Conservation (phyloP, 257 asterid species). For the Rehmannia glutinosa region DNA sequence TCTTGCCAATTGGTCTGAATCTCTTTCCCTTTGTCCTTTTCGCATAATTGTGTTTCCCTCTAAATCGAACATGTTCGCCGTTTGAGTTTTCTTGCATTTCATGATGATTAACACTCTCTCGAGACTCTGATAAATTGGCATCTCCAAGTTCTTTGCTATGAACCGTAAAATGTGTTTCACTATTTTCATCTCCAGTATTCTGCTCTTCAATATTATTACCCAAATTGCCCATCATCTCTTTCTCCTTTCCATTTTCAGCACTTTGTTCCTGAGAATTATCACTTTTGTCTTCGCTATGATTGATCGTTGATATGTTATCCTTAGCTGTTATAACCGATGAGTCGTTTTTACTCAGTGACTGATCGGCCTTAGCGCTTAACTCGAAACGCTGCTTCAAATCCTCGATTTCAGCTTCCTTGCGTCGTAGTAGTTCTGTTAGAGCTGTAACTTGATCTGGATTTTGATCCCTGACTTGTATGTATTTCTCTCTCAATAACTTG, state of each 20-base stretch:
- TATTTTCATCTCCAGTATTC: conserved; percentile 14
- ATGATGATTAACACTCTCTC: too few relatives aligned
- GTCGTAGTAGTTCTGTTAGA: conserved; percentile 25
- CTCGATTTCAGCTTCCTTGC: conserved; percentile 39
- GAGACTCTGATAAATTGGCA: too few relatives aligned
- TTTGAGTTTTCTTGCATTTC: conserved; percentile 21
- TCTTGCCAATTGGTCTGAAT: conserved; percentile 22
- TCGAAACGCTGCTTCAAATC: conserved; percentile 28
- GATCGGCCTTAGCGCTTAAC: conserved; percentile 22
- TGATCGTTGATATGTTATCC: too few relatives aligned
- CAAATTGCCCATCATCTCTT: too few relatives aligned
- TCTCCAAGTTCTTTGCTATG: too few relatives aligned
- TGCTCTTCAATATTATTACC: neutral
- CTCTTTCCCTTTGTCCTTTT: conserved; percentile 39
- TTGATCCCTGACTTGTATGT: too few relatives aligned
- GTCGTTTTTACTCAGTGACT: conserved; percentile 29
- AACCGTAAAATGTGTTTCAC: neutral
- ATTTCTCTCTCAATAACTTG: too few relatives aligned
- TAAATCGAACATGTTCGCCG: conserved; percentile 2
- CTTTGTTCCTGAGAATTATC: conserved; percentile 10
- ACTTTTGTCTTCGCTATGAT: too few relatives aligned
- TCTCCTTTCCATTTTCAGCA: conserved; percentile 2
- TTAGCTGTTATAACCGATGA: conserved; percentile 10
- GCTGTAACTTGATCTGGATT: conserved; percentile 30
- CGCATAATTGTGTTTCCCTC: conserved; percentile 18